phyloP scores from a whole-genome alignment of 495 filamentous ascomycete genomes.

The Penicillium coprophilum region DNA sequence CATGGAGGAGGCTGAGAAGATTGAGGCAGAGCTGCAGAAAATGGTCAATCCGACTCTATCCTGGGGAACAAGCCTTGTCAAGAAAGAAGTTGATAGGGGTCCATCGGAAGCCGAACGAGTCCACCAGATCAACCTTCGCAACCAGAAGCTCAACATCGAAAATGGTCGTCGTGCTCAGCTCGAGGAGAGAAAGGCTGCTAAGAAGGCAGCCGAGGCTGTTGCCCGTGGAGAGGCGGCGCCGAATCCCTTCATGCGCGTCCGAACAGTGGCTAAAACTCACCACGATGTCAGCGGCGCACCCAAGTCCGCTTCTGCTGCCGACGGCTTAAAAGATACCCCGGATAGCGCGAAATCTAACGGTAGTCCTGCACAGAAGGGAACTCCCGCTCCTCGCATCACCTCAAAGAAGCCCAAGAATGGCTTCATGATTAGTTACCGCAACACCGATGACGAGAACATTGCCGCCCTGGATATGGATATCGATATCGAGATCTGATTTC shows the following conservation, averaged over 20 bases:
- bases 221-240: constrained; percentile 52
- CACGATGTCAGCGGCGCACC: constrained; percentile 51
- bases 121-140: constrained; percentile 70
- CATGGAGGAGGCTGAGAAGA: constrained; percentile 53
- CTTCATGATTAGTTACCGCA: constrained; percentile 64
- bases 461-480: constrained; percentile 78
- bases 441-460: constrained; percentile 84
- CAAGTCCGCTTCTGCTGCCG: constrained; percentile 31
- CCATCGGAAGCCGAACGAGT: constrained; percentile 69
- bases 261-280: constrained; percentile 60
- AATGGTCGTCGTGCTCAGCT: constrained; percentile 82
- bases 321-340: constrained; percentile 51
- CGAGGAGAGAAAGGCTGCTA: constrained; percentile 66
- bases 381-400: constrained; percentile 35
- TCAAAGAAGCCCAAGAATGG: constrained; percentile 60
- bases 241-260: constrained; percentile 62
- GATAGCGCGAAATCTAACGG: constrained; percentile 23
- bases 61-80: constrained; percentile 59
- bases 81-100: constrained; percentile 42
- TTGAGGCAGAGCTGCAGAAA: constrained; percentile 66
- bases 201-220: constrained; percentile 55
- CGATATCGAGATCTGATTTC: constrained; percentile 66
- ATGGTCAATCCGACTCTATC: constrained; percentile 68
- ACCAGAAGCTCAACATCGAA: constrained; percentile 76
- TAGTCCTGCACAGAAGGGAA: constrained; percentile 26